Conservation (phyloP, 2,329 filamentous ascomycete genomes). For the Claviceps pusilla region DNA sequence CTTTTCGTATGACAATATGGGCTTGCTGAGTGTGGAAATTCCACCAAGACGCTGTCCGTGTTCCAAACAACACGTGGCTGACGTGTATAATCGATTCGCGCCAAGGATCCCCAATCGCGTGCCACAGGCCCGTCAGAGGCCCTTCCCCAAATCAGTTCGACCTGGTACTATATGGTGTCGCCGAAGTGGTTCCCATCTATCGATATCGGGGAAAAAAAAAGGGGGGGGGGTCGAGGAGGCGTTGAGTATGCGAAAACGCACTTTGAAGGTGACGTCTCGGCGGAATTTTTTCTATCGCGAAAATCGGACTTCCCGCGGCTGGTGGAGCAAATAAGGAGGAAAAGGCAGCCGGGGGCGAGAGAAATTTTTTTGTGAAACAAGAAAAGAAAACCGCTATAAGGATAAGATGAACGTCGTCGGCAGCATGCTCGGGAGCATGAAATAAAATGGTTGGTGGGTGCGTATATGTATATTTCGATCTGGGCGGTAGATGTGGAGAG, state of each 20-base stretch:
- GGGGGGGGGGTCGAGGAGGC: not conserved
- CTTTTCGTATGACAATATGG: constrained; percentile 2
- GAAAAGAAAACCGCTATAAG: not conserved
- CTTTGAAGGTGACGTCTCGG: not conserved
- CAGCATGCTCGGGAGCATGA: not conserved
- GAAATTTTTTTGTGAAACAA: too few species aligned
- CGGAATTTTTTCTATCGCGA: not conserved
- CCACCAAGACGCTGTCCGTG: not conserved
- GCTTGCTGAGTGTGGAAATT: not conserved
- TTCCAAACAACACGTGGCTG: not conserved
- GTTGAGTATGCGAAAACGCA: not conserved
- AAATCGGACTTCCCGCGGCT: not conserved
- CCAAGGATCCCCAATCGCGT: constrained; percentile 7
- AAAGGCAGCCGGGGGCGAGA: not conserved
- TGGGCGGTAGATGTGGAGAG: constrained; percentile 1
- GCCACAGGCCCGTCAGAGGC: not conserved
- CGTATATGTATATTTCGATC: not conserved
- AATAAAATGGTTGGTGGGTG: not conserved
- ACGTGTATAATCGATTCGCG: not conserved
- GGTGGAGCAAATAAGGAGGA: not conserved
- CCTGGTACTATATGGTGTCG: constrained; percentile 6
- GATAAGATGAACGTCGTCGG: not conserved
- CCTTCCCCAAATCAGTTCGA: constrained; percentile 9
- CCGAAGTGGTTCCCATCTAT: constrained; percentile 10
- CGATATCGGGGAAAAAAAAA: not conserved